Percentiles rank a stretch among this genome's conserved stretches.
Evolutionary conservation across 163 green algal genomes (phyloP).

Genomic region (Scenedesmus sp.): DNA sequence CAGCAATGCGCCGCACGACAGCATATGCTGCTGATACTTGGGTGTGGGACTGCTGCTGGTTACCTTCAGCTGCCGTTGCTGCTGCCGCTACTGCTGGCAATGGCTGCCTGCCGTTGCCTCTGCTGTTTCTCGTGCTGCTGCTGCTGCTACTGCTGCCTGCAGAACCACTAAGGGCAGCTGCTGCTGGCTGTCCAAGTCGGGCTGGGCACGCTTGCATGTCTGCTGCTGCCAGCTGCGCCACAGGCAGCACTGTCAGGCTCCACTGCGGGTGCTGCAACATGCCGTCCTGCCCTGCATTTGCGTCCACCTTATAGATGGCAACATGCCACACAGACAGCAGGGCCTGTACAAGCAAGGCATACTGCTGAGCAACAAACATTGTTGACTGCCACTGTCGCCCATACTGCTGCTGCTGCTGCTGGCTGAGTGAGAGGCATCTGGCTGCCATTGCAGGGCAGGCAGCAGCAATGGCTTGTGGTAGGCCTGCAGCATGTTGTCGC

Average conservation of each 20-base stretch:
- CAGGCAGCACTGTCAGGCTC: neutral
- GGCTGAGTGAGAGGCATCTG: neutral
- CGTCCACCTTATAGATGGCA: neutral
- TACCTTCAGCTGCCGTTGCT: neutral
- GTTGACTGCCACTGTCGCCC: neutral
- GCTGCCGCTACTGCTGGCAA: no score
- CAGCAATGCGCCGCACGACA: neutral
- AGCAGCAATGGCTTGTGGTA: neutral
- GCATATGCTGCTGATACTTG: neutral
- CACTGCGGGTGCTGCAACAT: neutral
- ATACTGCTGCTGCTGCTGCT: neutral
- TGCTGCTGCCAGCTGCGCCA: neutral
- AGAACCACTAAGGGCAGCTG: neutral
- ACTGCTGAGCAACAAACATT: neutral
- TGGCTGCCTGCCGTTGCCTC: neutral
- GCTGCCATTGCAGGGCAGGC: neutral
- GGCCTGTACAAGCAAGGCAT: neutral
- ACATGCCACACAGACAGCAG: neutral
- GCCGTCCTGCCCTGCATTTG: neutral
- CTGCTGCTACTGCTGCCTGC: neutral
- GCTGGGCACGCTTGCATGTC: neutral
- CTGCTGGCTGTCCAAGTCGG: neutral
- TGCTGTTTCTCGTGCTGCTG: neutral
- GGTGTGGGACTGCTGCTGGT: neutral
- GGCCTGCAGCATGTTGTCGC: neutral